Base-by-base conservation (phyloP, 1,284 basidiomycete genomes). In the Apiotrichum domesticum region DNA sequence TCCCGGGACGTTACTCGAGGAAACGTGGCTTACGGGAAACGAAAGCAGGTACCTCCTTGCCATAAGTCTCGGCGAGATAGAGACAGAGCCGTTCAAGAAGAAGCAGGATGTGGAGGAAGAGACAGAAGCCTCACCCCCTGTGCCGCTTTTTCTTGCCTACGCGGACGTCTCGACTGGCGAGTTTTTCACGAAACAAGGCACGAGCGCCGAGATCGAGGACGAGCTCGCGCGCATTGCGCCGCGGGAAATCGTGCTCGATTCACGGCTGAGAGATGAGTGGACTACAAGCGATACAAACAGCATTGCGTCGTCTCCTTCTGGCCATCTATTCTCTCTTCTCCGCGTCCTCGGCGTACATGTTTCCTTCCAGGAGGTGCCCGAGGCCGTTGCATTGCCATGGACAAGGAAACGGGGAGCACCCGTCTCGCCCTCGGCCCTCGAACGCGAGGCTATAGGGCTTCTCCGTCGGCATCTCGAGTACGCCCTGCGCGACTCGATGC, bases 151-250 rank as follows among this genome's bases (percentile, higher is more conserved):
- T 37, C 77, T 96, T 35, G 90, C 92, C 2, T 96, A 92, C 86
- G 90, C 90, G 34, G 94, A 97, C 70, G 84, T 94, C n/a, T 93
- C 92, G 4, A 96, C 93, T 0, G 92, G 93, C 59, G 90, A 94
- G 68, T 91, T 94, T 74, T 93, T 88, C 73, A 86, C 87, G 1
- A 88, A 88, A 65, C 72, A 75, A 4, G 80, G 83, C 2, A 77
- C 79, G 3, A 57, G 80, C 3, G 82, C 83, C 9, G 78, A 76
- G 46, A 76, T 97, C 21, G 83, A 84, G 58, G 90, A 96, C 70
- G 87, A 95, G 63, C 78, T 96, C n/a, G 84, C 85, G 8, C 84
- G 91, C 14, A 87, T 96, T 52, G 77, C 79, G 13, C 92, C 93
- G 4, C 83, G 83, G 46, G 93, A 96, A 71, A 82, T 95, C 46